Percentiles rank a stretch among this genome's conserved stretches.
phyloP scores from a whole-genome alignment of 352 stramenopile genomes.

The Aphanomyces cochlioides region DNA sequence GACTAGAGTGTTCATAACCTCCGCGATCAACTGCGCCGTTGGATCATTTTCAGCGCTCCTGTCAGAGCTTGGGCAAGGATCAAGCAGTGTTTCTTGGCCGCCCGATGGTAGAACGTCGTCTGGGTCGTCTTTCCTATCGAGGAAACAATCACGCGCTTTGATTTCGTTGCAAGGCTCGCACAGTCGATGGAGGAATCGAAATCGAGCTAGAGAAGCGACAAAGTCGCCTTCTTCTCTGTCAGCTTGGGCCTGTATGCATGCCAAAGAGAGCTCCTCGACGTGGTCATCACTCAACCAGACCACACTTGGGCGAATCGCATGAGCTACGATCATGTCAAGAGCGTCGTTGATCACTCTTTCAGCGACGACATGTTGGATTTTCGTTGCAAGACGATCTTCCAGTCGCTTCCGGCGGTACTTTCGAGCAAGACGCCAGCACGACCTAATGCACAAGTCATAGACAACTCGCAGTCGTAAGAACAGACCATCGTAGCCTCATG shows the following conservation, averaged over 20 bases:
- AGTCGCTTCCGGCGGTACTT: not conserved
- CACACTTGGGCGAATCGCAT: not conserved
- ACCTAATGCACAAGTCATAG: too few relatives aligned
- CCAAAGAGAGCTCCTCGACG: not conserved
- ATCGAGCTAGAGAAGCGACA: not conserved
- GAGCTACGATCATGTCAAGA: not conserved
- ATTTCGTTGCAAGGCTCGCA: too few relatives aligned
- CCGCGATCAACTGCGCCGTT: too few relatives aligned
- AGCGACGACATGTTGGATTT: not conserved
- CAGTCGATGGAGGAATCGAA: slow-evolving; percentile 7
- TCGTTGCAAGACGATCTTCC: not conserved
- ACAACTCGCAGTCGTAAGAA: too few relatives aligned
- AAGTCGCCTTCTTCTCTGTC: not conserved
- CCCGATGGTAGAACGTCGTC: not conserved
- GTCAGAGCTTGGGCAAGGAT: too few relatives aligned
- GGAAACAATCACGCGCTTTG: too few relatives aligned
- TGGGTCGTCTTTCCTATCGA: not conserved
- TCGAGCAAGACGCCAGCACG: too few relatives aligned
- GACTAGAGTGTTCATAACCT: too few relatives aligned
- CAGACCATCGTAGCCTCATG: not conserved
- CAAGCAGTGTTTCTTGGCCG: too few relatives aligned
- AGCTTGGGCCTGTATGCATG: not conserved
- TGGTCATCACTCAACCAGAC: not conserved
- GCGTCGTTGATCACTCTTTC: not conserved
- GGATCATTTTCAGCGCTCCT: too few relatives aligned